Evolutionary conservation across 2,329 filamentous ascomycete genomes (phyloP), one percentile per base, ranked within the genome.

Genomic region (Scedosporium dehoogii): DNA sequence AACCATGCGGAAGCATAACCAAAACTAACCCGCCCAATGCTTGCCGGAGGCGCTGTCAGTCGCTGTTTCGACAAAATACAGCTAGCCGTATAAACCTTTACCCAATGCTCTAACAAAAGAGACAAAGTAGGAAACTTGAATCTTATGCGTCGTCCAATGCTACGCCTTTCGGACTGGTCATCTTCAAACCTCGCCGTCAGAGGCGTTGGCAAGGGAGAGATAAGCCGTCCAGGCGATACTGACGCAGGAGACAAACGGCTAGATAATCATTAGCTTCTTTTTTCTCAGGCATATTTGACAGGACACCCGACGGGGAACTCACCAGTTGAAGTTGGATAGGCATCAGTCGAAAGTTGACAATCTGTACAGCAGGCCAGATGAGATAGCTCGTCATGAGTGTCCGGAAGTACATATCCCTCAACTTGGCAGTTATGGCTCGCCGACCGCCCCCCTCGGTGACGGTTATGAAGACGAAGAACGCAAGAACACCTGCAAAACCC

Each of bases 221-320:
- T 97, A 99, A 21, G 92, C 93, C 10, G 94, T 97, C 94, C 93
- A 97, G 41, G 92, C 92, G 69, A 97, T 97, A 81, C 93, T 93
- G 62, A 99, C 78, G 7, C 91, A 96, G 16, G 93, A 97, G 7
- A 97, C 93, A 72, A 99, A 97, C 0, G 93, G 93, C 92, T 96
- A 41, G 2, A 48, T 6, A n/a, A 3, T 42, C 14, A 29, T 58
- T 51, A 58, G 60, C 53, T 58, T 23, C 29, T 27, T 42, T 18
- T 6, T 44, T 10, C 4, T 12, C n/a, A 3, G 7, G 6, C n/a
- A 42, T 12, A 16, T 7, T 9, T 18, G 51, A 69, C 6, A 41
- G 63, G 70, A 65, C 16, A 38, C n/a, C 27, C 4, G 14, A 10
- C 12, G 33, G n/a, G 25, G 29, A 57, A 84, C 91, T 81, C 78